These are phyloP conservation scores for Striga asiatica DNA, from an alignment of 257 asterid species.

Conservation along the genomic window DNA sequence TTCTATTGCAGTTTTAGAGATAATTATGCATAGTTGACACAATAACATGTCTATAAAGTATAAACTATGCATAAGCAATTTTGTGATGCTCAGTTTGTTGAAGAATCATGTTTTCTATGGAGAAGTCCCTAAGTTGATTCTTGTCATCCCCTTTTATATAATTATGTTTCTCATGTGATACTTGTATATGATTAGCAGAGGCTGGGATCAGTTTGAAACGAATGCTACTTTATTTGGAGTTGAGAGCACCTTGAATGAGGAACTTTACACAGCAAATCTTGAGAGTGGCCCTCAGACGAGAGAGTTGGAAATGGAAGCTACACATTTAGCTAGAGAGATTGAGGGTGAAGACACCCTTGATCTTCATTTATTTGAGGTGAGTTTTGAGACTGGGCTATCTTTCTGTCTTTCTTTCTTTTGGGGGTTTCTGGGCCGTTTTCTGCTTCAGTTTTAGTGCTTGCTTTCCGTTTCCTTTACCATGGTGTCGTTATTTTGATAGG, in stretches of 20 bases:
- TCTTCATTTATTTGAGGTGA: slow-evolving; percentile 94
- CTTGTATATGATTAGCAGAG: slow-evolving; percentile 32
- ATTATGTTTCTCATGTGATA: slow-evolving; percentile 6
- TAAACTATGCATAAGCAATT: neutral
- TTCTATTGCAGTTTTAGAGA: no score
- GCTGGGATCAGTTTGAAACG: slow-evolving; percentile 95
- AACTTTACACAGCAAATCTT: slow-evolving; percentile 90
- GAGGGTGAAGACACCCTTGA: slow-evolving; percentile 87
- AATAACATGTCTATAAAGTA: no score
- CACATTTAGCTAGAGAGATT: slow-evolving; percentile 76
- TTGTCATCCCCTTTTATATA: neutral
- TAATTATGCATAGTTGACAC: no score
- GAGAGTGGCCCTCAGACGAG: slow-evolving; percentile 84
- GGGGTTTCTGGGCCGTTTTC: neutral
- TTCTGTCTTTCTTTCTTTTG: neutral
- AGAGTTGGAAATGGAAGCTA: slow-evolving; percentile 82
- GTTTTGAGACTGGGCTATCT: neutral
- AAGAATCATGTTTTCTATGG: neutral
- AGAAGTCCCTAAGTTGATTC: slow-evolving; percentile 3
- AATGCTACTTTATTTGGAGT: slow-evolving; percentile 86
- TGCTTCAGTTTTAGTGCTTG: neutral
- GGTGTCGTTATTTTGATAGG: slow-evolving; percentile 38
- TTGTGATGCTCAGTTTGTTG: neutral
- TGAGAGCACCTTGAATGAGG: slow-evolving; percentile 88
- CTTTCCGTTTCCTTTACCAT: slow-evolving; percentile 8